phyloP scores from a whole-genome alignment of 352 stramenopile species.

The Elongisporangium anandrum region DNA sequence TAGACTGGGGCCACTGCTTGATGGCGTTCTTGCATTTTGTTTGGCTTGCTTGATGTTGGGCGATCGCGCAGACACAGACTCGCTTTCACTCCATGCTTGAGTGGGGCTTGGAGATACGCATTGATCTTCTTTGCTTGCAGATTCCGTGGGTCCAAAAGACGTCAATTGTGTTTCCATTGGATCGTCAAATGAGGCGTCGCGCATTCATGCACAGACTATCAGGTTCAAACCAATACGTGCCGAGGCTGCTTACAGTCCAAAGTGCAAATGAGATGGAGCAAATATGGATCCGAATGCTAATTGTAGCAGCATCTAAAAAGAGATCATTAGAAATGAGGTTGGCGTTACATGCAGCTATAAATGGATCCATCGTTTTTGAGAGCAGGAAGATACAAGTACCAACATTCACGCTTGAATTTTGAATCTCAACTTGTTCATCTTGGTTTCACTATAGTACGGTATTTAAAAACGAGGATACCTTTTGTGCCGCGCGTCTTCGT shows the following conservation, averaged over 20 bases:
- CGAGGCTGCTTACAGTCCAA: background rate
- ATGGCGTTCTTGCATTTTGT: conserved; percentile 1
- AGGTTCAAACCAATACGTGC: background rate
- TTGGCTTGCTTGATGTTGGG: background rate
- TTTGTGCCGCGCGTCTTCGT: background rate
- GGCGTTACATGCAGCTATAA: background rate
- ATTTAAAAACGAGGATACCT: background rate
- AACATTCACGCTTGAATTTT: background rate
- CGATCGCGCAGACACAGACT: background rate
- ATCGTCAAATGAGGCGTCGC: conserved; percentile 6
- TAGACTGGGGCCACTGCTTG: background rate
- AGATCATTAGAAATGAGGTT: background rate
- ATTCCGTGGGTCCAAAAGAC: conserved; percentile 4
- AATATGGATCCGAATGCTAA: background rate
- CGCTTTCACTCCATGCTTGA: background rate
- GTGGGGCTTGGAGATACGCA: background rate
- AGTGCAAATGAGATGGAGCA: background rate
- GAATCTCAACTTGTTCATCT: background rate
- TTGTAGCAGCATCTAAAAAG: background rate
- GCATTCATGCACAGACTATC: background rate
- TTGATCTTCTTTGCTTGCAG: background rate
- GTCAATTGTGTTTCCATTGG: conserved; percentile 7
- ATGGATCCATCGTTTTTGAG: background rate
- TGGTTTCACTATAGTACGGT: background rate
- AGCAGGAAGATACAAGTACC: background rate